These are phyloP conservation scores for Clitopilus passeckerianus DNA, from an alignment of 768 basidiomycete species.

Conservation along the genomic window DNA sequence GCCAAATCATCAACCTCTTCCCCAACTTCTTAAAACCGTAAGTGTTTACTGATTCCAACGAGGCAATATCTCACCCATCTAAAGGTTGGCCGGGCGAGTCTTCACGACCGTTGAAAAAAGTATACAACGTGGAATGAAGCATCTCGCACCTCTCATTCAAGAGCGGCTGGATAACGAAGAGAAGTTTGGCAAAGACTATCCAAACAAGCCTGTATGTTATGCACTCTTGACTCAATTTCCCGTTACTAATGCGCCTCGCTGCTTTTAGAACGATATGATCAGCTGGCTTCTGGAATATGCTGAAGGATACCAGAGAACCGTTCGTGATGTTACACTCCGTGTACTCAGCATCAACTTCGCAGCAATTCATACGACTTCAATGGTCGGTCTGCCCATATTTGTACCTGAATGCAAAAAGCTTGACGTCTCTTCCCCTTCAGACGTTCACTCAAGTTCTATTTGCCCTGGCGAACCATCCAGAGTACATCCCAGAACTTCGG, in stretches of 20 bases:
- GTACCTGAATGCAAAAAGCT: background rate
- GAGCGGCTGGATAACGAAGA: constrained; percentile 23
- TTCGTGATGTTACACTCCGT: constrained; percentile 21
- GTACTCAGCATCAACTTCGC: constrained; percentile 32
- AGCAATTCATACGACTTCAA: constrained; percentile 34
- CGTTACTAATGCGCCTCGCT: background rate
- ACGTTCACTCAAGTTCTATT: constrained; percentile 21
- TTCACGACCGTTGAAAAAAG: constrained; percentile 16
- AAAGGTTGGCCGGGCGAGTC: constrained; percentile 14
- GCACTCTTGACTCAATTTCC: background rate
- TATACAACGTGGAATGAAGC: constrained; percentile 16
- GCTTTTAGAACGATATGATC: constrained; percentile 36
- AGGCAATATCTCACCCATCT: background rate
- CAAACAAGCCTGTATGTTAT: constrained; percentile 24
- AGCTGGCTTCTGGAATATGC: constrained; percentile 40
- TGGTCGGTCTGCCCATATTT: constrained; percentile 16
- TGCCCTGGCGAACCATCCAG: constrained; percentile 19
- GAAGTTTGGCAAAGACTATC: constrained; percentile 22
- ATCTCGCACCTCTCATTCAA: constrained; percentile 24
- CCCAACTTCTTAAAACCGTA: constrained; percentile 37
- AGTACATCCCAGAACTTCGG: constrained; percentile 20
- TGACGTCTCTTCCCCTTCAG: constrained; percentile 8
- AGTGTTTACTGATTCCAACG: constrained; percentile 13
- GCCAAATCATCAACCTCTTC: constrained; percentile 23
- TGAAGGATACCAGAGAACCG: constrained; percentile 19